A percentile compares a stretch with the other conserved stretches of the same genome.
phyloP scores from a whole-genome alignment of 176 grass and related monocot genomes.

The Pontederia paniculata region DNA sequence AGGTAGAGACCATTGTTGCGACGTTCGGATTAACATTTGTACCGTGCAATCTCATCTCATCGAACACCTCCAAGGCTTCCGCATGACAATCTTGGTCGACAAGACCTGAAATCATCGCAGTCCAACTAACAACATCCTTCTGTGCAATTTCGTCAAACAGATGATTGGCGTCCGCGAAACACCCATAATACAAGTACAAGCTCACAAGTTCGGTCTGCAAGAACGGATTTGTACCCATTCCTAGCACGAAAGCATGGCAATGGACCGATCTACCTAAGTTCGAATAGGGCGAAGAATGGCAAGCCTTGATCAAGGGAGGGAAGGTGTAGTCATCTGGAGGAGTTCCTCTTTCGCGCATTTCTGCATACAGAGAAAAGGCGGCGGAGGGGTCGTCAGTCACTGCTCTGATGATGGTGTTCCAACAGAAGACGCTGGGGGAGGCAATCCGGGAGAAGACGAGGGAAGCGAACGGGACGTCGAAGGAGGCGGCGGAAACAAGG shows the following conservation, averaged over 20 bases:
- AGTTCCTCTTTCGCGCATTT: constrained; percentile 38
- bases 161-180: background rate
- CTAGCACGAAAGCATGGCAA: constrained; percentile 8
- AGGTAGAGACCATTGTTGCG: constrained; percentile 31
- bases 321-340: constrained; percentile 40
- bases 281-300: constrained; percentile 11
- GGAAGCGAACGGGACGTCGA: constrained; percentile 23
- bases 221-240: background rate
- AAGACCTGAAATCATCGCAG: constrained; percentile 16
- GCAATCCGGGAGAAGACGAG: constrained; percentile 7
- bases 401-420: constrained; percentile 56
- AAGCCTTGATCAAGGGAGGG: constrained; percentile 51
- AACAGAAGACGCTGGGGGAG: constrained; percentile 24
- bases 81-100: background rate
- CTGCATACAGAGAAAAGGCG: constrained; percentile 32
- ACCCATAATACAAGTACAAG: constrained; percentile 15
- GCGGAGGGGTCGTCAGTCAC: background rate
- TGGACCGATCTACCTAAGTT: constrained; percentile 22
- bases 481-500: constrained; percentile 9
- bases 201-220: constrained; percentile 9
- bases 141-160: constrained; percentile 7
- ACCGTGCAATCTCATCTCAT: constrained; percentile 5
- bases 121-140: constrained; percentile 14
- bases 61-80: constrained; percentile 14
- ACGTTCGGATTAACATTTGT: constrained; percentile 23